These are phyloP conservation scores for Mucuna pruriens DNA, from an alignment of 306 rosid species.

Conservation along the genomic window DNA sequence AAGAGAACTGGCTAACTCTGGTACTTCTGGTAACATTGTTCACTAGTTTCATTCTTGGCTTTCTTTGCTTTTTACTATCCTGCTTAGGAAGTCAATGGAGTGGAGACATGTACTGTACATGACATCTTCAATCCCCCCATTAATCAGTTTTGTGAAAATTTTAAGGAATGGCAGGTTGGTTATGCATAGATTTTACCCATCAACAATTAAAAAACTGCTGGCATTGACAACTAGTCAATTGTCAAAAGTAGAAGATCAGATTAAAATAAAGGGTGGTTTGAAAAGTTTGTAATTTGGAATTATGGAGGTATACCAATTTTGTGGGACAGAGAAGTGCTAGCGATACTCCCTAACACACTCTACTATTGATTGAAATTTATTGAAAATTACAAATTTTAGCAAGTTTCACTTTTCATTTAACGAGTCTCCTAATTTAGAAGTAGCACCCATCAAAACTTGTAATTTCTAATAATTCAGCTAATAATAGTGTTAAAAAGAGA, in stretches of 20 bases:
- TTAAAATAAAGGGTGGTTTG: not conserved
- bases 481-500: too few species aligned
- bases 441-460: too few species aligned
- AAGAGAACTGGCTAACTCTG: slow-evolving; percentile 39
- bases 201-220: not conserved
- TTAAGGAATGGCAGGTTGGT: not conserved
- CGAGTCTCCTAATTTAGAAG: too few species aligned
- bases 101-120: not conserved
- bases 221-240: not conserved
- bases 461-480: too few species aligned
- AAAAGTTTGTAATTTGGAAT: not conserved
- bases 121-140: slow-evolving; percentile 10
- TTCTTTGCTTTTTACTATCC: slow-evolving; percentile 8
- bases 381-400: too few species aligned
- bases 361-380: too few species aligned
- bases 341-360: too few species aligned
- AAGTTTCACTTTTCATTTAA: too few species aligned
- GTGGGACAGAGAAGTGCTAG: too few species aligned
- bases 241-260: not conserved
- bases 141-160: not conserved
- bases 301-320: slow-evolving; percentile 1
- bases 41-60: not conserved
- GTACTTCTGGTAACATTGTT: slow-evolving; percentile 32
- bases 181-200: not conserved
- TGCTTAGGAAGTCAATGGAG: slow-evolving; percentile 1